A percentile compares a stretch with the other conserved stretches of the same genome.
Evolutionary conservation across 371 early-diverging fungal species (phyloP).

Genomic region (Umbelopsis sp.): DNA sequence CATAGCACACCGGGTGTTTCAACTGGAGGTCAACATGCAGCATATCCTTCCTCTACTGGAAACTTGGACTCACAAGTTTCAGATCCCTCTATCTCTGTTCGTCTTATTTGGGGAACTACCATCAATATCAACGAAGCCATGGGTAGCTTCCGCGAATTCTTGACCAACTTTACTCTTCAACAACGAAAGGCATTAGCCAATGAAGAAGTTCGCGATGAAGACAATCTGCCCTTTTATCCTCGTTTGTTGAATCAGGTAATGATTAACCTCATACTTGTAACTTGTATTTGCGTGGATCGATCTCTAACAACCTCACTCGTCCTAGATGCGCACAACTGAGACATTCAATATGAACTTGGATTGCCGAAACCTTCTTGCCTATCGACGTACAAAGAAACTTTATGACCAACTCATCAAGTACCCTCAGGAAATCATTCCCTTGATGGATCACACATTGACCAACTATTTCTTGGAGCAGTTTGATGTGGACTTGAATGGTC

Average conservation of each 20-base stretch:
- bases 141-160: constrained; percentile 88
- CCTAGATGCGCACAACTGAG: constrained; percentile 62
- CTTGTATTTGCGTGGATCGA: too few relatives aligned
- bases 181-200: constrained; percentile 58
- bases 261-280: too few relatives aligned
- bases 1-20: constrained; percentile 28
- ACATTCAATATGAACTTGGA: constrained; percentile 85
- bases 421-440: constrained; percentile 98
- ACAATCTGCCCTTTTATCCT: constrained; percentile 74
- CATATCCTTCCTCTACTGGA: constrained; percentile 20
- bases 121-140: constrained; percentile 94
- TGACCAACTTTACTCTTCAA: constrained; percentile 74
- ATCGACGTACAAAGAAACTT: constrained; percentile 64
- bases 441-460: constrained; percentile 90
- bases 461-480: constrained; percentile 79
- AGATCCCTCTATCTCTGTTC: constrained; percentile 50
- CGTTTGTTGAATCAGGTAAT: constrained; percentile 52
- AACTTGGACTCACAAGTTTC: constrained; percentile 42
- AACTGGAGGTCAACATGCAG: constrained; percentile 16
- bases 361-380: constrained; percentile 82
- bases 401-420: constrained; percentile 91
- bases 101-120: constrained; percentile 98
- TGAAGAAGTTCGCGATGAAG: constrained; percentile 44
- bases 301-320: constrained; percentile 4
- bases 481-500: constrained; percentile 57